Evolutionary conservation across 192 early-diverging fungal genomes (phyloP).

Genomic region (Chytriomyces sp.): DNA sequence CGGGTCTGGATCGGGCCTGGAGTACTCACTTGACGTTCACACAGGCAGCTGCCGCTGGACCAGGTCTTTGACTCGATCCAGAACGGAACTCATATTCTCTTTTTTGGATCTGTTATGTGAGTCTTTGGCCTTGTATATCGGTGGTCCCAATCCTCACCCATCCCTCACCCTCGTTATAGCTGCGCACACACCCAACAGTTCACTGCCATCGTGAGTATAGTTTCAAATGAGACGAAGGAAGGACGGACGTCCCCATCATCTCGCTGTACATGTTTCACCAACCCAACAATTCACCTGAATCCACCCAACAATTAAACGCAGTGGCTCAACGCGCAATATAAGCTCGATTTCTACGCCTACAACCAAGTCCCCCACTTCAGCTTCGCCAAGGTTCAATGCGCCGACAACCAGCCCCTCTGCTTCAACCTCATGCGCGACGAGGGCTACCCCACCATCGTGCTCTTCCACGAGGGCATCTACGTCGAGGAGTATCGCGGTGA

Average conservation of each 20-base stretch:
- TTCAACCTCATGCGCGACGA: conserved; percentile 23
- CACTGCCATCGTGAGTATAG: neutral
- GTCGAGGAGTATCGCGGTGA: neutral
- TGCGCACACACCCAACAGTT: conserved; percentile 12
- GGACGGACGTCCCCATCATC: too few relatives aligned
- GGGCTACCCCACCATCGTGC: conserved; percentile 15
- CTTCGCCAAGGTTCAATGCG: conserved; percentile 25
- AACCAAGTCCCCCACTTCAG: neutral
- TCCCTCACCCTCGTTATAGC: too few relatives aligned
- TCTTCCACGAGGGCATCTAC: conserved; percentile 14
- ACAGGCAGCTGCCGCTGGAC: conserved; percentile 21
- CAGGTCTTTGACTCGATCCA: conserved; percentile 20
- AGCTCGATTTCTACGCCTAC: conserved; percentile 7
- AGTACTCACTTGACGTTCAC: too few relatives aligned
- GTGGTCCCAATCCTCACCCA: too few relatives aligned
- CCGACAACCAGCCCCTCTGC: conserved; percentile 19
- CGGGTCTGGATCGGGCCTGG: too few relatives aligned
- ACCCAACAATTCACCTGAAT: neutral
- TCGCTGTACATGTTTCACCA: neutral
- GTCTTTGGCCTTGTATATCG: too few relatives aligned
- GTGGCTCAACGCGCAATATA: conserved; percentile 2
- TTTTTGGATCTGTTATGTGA: conserved; percentile 19
- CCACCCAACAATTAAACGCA: neutral
- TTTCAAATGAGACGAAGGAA: neutral
- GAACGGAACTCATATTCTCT: conserved; percentile 14